Percentiles rank a stretch among this genome's conserved stretches.
Evolutionary conservation across 768 basidiomycete genomes (phyloP).

Genomic region (Rhodotorula toruloides): DNA sequence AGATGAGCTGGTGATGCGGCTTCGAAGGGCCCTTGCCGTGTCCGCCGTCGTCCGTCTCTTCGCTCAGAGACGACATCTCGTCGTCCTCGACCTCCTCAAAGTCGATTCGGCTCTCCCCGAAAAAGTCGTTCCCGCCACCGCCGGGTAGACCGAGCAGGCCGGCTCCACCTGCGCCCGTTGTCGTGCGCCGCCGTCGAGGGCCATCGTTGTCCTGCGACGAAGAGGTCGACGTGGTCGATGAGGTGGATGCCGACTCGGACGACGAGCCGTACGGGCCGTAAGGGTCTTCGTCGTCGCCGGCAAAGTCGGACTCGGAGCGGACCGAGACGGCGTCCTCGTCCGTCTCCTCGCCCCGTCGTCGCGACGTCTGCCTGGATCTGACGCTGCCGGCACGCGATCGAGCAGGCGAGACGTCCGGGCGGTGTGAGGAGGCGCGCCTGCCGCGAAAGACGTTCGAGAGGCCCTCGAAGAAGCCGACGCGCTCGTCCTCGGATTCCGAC

Average conservation of each 20-base stretch:
- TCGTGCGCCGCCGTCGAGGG: slow-evolving; percentile 17
- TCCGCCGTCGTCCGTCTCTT: slow-evolving; percentile 7
- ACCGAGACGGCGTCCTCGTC: slow-evolving; percentile 52
- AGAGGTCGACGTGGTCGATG: slow-evolving; percentile 10
- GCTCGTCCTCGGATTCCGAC: slow-evolving; percentile 19
- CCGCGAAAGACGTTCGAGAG: slow-evolving; percentile 32
- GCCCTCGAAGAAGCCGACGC: slow-evolving; percentile 36
- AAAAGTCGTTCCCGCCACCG: slow-evolving; percentile 59
- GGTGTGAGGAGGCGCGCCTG: slow-evolving; percentile 3
- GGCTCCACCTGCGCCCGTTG: too few relatives aligned
- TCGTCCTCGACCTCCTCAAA: slow-evolving; percentile 54
- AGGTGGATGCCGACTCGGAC: slow-evolving; percentile 26
- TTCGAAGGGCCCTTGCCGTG: slow-evolving; percentile 24
- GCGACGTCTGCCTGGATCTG: slow-evolving; percentile 8
- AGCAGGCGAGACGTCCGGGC: neutral
- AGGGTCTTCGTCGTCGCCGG: slow-evolving; percentile 38
- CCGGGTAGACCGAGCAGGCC: slow-evolving; percentile 34
- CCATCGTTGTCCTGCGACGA: slow-evolving; percentile 24
- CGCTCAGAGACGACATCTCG: slow-evolving; percentile 19
- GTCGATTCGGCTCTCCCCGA: slow-evolving; percentile 75
- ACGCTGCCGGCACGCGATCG: slow-evolving; percentile 7
- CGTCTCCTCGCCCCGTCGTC: neutral
- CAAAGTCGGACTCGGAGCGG: slow-evolving; percentile 15
- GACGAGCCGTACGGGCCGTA: slow-evolving; percentile 41
- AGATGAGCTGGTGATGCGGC: slow-evolving; percentile 66